Evolutionary conservation across 192 early-diverging fungal genomes (phyloP).

Genomic region (Pilaira anomala): DNA sequence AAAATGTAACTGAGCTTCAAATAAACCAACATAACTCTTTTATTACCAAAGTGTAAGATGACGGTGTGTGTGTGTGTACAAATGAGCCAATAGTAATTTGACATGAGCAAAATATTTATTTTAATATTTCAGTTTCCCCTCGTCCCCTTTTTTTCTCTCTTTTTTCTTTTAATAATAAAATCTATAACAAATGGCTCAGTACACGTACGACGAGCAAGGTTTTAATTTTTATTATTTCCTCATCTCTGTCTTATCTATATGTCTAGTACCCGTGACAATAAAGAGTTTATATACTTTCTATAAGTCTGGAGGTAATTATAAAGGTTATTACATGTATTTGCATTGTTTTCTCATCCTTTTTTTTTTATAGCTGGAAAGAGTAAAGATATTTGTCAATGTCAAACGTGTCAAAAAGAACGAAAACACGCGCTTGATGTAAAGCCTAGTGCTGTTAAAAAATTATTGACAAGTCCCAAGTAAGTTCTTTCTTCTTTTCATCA

Average conservation of each 20-base stretch:
- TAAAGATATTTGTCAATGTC: slow-evolving; percentile 22
- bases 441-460: slow-evolving; percentile 7
- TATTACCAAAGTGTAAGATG: not conserved
- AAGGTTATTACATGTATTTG: not conserved
- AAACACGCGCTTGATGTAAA: slow-evolving; percentile 13
- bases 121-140: not conserved
- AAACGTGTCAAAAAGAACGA: slow-evolving; percentile 21
- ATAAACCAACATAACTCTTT: no score
- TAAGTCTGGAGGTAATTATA: slow-evolving; percentile 17
- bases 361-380: slow-evolving; percentile 1
- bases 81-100: not conserved
- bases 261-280: slow-evolving; percentile 76
- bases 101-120: not conserved
- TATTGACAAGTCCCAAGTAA: slow-evolving; percentile 28
- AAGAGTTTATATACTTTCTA: slow-evolving; percentile 13
- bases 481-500: not conserved
- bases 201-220: slow-evolving; percentile 93
- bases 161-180: not conserved
- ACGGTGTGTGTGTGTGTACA: no score
- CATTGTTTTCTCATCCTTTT: not conserved
- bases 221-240: slow-evolving; percentile 95
- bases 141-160: not conserved
- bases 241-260: slow-evolving; percentile 75
- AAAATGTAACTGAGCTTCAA: no score
- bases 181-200: slow-evolving; percentile 58